Base-by-base conservation (phyloP, 2,329 filamentous ascomycete genomes). In the Cryphonectria naterciae region DNA sequence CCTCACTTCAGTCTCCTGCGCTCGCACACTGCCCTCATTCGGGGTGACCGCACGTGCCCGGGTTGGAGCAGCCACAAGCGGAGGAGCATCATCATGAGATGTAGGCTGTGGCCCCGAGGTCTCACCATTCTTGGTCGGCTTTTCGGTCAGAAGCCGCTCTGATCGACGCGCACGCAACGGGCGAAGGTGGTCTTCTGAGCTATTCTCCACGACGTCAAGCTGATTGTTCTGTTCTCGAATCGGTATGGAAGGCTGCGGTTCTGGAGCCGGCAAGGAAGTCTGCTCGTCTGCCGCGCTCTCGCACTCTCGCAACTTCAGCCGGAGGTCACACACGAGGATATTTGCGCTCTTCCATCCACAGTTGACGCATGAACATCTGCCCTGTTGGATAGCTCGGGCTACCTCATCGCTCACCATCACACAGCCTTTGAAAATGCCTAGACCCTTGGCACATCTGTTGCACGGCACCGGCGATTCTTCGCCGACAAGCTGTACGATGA, bases 401-500 rank as follows among this genome's bases (percentile, higher is more conserved):
- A 69, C 64, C 2, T 54, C 28, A 17, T 65, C 1, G 10, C 43
- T 46, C 46, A 72, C 25, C 8, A 49, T 22, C 32, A 72, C 60
- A 15, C 70, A 70, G 2, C 32, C 52, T 25, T 56, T 49, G 22
- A 72, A 70, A 2, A 65, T 68, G 0, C 70, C 70, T 2, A 6
- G 17, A 6, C 43, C 70, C 19, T 5, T 6, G 4, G 15, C 15
- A 17, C 70, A 72, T 0, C 49, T 56, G 7, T n/a, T 49, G 25
- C 70, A 72, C 1, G 68, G 52, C 6, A 11, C 37, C 2, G 70
- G 43, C 2, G 65, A n/a, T n/a, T 72, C 68, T 2, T 25, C 2
- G 1, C 70, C 70, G 22, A 52, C 35, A 3, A 72, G 61, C 49
- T 72, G 70, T 1, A 65, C 70, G 17, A 70, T 65, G 8, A 72